phyloP scores from a whole-genome alignment of 2,329 filamentous ascomycete species.

The Penicillium sp. region DNA sequence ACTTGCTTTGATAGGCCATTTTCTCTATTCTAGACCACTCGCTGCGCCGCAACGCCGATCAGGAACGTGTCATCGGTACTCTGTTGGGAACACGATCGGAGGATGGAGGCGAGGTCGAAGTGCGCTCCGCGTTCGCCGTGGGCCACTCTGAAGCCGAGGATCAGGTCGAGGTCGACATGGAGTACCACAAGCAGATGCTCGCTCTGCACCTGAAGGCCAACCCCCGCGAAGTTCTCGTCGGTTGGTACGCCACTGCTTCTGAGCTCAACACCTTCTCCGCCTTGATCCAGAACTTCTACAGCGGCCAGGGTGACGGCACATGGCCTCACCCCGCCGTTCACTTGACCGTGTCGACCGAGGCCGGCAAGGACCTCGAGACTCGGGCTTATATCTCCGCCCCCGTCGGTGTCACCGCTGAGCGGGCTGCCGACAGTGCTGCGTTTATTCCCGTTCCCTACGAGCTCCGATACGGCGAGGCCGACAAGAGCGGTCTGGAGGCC shows the following conservation, averaged over 20 bases:
- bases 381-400: constrained; percentile 94
- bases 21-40: constrained; percentile 83
- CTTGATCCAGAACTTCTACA: constrained; percentile 99
- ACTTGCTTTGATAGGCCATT: constrained; percentile 53
- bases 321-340: constrained; percentile 97
- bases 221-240: constrained; percentile 89
- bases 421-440: constrained; percentile 91
- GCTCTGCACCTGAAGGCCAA: constrained; percentile 90
- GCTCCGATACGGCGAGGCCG: constrained; percentile 81
- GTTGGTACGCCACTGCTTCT: constrained; percentile 97
- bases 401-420: constrained; percentile 91
- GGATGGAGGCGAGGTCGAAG: constrained; percentile 95
- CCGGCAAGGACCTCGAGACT: constrained; percentile 85
- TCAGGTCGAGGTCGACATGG: constrained; percentile 99
- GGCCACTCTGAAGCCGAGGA: constrained; percentile 98
- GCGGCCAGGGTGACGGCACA: constrained; percentile 92
- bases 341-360: constrained; percentile 87
- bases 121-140: constrained; percentile 95
- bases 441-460: constrained; percentile 98
- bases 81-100: constrained; percentile 90
- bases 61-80: constrained; percentile 94
- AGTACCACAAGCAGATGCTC: constrained; percentile 99
- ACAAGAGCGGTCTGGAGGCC: constrained; percentile 76
- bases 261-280: constrained; percentile 98
- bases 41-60: constrained; percentile 84